Conservation (phyloP, 202 grass and related monocot species). For the Panicum hallii region DNA sequence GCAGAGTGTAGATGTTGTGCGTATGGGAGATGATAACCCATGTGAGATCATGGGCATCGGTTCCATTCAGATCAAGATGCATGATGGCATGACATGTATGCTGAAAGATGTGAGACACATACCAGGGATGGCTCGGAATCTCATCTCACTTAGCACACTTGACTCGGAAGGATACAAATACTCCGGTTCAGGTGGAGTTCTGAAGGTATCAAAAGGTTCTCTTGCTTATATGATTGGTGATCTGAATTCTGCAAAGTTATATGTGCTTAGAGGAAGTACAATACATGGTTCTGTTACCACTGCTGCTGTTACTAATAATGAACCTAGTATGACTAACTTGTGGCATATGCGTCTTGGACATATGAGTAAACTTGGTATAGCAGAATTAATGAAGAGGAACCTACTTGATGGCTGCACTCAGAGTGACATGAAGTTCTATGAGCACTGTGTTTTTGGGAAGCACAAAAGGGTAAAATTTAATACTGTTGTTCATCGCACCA, state of each 20-base stretch:
- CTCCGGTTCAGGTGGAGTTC: not conserved
- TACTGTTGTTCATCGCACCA: no score
- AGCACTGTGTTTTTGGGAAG: not conserved
- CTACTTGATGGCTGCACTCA: no score
- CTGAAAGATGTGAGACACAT: no score
- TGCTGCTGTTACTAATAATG: no score
- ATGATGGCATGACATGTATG: not conserved
- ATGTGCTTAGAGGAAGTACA: not conserved
- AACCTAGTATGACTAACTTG: no score
- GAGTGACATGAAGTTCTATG: not conserved
- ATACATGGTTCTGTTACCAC: no score
- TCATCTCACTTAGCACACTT: conserved; percentile 2
- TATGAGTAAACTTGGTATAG: not conserved
- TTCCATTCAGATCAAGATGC: conserved; percentile 20
- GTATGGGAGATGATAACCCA: conserved; percentile 2
- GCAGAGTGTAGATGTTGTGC: not conserved
- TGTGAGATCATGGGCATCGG: conserved; percentile 21
- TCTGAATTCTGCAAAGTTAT: conserved; percentile 3
- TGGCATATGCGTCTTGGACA: no score
- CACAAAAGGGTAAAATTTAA: no score
- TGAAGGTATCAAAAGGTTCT: conserved; percentile 27
- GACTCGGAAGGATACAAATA: not conserved
- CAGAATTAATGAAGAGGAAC: no score
- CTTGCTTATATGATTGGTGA: conserved; percentile 6
- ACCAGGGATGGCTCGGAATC: not conserved